Base-by-base conservation (phyloP, 1,284 basidiomycete genomes). In the Paramarasmius palmivorus region DNA sequence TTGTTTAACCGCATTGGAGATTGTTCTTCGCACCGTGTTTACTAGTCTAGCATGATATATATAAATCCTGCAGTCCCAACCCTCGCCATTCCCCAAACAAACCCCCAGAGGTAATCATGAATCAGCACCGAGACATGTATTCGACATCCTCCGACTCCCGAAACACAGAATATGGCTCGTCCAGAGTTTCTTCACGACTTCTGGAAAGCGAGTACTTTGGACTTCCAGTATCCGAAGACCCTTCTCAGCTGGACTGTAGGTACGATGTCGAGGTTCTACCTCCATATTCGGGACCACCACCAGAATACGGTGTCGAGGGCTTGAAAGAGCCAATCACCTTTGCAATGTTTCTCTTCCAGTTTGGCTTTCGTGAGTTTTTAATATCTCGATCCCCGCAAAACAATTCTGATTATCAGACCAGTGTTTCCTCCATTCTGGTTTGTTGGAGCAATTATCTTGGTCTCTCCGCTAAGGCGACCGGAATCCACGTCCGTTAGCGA, bases 361-460 rank as follows among this genome's bases (percentile, higher is more conserved):
- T 75, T 54, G 72, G 72, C 25, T 74, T 76, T 58, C 51, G 73
- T 74, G 52, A 56, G 73, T 71, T 26, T 41, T 19, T 52, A 35
- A 15, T 8, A 2, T 15, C 5, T 15, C 41, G 7, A 14, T 22
- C 23, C 32, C 8, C 6, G 8, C 32, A 32, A 10, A 14, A 17
- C 20, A 17, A 5, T 15, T 14, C 20, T 22, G 37, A 26, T 20
- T 45, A 29, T 34, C 45, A 9, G 55, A 20, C 2, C 39, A 81
- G 78, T 80, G 40, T 79, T 80, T 60, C 75, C 75, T 6, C 75
- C 72, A 29, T 73, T 78, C 50, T 81, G 79, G 78, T 58, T 78
- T 20, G 64, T 79, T n/a, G 78, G 78, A 25, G 67, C 71, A 2
- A 59, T 74, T 56, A 74, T 79, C 46, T 67, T 78, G 3, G 49